These are phyloP conservation scores for Phytophthora agathidicida DNA, from an alignment of 352 stramenopile species.

Conservation along the genomic window DNA sequence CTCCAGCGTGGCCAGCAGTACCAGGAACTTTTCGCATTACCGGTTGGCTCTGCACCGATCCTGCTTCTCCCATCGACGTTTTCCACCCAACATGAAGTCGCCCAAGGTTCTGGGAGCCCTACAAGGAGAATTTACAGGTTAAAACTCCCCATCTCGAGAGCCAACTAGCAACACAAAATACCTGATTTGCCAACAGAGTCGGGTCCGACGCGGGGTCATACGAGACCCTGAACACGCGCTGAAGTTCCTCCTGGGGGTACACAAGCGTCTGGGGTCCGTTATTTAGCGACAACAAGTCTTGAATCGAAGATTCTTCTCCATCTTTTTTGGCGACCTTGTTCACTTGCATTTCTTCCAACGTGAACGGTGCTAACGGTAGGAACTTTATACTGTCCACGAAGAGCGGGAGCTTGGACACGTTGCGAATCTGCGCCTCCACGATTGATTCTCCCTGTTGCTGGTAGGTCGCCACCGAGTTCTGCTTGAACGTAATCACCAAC, in stretches of 20 bases:
- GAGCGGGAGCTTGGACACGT: slow-evolving; percentile 81
- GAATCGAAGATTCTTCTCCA: slow-evolving; percentile 11
- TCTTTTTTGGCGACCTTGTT: slow-evolving; percentile 6
- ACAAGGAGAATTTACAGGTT: background rate
- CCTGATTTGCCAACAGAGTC: slow-evolving; percentile 37
- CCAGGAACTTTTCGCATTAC: slow-evolving; percentile 63
- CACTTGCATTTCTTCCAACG: slow-evolving; percentile 43
- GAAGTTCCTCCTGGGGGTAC: slow-evolving; percentile 80
- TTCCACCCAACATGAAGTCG: slow-evolving; percentile 86
- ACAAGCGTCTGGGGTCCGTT: slow-evolving; percentile 55
- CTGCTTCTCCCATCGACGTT: slow-evolving; percentile 79
- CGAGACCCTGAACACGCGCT: slow-evolving; percentile 70
- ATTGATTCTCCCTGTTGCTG: slow-evolving; percentile 54
- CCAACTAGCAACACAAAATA: too few species aligned
- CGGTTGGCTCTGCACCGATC: slow-evolving; percentile 80
- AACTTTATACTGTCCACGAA: slow-evolving; percentile 88
- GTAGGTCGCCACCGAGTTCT: slow-evolving; percentile 32
- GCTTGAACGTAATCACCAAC: slow-evolving; percentile 87
- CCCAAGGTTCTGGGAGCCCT: slow-evolving; percentile 71
- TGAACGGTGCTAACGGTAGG: slow-evolving; percentile 64
- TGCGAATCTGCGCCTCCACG: slow-evolving; percentile 84
- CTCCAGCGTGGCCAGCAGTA: background rate
- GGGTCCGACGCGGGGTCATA: slow-evolving; percentile 51
- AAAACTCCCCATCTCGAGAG: background rate
- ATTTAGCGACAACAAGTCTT: slow-evolving; percentile 42